Conservation (phyloP, 306 rosid species). For the Ochetophila trinervis region DNA sequence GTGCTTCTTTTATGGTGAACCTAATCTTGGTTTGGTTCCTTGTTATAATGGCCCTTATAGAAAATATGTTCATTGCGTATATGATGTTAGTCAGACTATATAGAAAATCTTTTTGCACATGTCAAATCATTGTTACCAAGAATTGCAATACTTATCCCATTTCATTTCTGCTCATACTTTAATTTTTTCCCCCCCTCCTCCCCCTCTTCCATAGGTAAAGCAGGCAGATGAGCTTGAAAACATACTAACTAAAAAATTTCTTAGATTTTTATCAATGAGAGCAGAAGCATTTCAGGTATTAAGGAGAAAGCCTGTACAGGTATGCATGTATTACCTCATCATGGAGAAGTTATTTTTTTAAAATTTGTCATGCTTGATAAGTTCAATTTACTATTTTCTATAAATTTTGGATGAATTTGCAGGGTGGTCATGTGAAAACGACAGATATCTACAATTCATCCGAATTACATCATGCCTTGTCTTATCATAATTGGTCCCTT, state of each 20-base stretch:
- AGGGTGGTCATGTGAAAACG: background rate
- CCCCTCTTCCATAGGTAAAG: conserved; percentile 67
- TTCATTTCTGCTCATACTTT: conserved; percentile 8
- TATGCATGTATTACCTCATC: conserved; percentile 19
- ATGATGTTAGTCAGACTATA: background rate
- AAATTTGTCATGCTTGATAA: background rate
- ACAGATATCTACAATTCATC: background rate
- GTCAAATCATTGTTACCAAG: background rate
- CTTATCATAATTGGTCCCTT: background rate
- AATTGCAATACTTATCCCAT: background rate
- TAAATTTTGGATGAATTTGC: background rate
- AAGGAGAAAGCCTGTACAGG: conserved; percentile 97
- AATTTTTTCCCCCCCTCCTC: too few relatives aligned
- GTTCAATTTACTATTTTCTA: background rate
- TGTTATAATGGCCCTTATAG: too few relatives aligned
- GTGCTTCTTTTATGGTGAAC: too few relatives aligned
- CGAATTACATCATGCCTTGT: background rate
- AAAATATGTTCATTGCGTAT: too few relatives aligned
- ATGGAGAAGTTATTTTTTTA: background rate
- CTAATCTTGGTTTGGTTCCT: too few relatives aligned
- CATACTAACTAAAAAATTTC: conserved; percentile 89
- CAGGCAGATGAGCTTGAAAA: conserved; percentile 98
- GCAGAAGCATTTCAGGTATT: conserved; percentile 98
- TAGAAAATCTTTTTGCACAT: background rate
- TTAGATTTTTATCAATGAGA: conserved; percentile 94